Evolutionary conservation across 352 stramenopile genomes (phyloP).

Genomic region (Pythium scleroteichum): DNA sequence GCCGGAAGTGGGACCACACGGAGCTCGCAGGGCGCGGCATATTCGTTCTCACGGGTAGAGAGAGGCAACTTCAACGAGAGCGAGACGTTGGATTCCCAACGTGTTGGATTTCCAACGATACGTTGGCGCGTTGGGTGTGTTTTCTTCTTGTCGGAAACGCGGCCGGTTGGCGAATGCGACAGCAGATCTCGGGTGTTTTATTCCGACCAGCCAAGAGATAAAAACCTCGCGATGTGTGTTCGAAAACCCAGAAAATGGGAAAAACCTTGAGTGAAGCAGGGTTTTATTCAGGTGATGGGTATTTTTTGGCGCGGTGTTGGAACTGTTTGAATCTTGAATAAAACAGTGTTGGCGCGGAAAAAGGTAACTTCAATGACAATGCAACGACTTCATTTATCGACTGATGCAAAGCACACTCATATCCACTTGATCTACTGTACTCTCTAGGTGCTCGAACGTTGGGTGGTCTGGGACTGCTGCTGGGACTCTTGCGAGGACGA

Average conservation of each 20-base stretch:
- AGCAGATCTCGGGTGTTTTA: constrained; percentile 18
- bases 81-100: neutral
- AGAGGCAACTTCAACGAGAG: neutral
- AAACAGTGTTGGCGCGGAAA: neutral
- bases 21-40: constrained; percentile 62
- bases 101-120: constrained; percentile 6
- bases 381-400: no score
- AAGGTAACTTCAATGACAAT: no score
- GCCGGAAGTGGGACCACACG: constrained; percentile 66
- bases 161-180: no score
- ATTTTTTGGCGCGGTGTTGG: no score
- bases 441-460: no score
- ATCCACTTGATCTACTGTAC: no score
- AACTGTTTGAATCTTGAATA: constrained; percentile 14
- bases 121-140: no score
- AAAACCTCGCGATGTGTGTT: neutral
- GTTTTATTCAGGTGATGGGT: constrained; percentile 13
- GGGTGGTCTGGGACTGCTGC: no score
- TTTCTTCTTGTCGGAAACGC: no score
- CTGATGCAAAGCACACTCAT: no score
- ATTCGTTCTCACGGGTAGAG: neutral
- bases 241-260: neutral
- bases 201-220: constrained; percentile 10
- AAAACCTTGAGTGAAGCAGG: neutral
- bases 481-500: no score